phyloP scores from a whole-genome alignment of 768 basidiomycete species.

The Clitopilus hobsonii region DNA sequence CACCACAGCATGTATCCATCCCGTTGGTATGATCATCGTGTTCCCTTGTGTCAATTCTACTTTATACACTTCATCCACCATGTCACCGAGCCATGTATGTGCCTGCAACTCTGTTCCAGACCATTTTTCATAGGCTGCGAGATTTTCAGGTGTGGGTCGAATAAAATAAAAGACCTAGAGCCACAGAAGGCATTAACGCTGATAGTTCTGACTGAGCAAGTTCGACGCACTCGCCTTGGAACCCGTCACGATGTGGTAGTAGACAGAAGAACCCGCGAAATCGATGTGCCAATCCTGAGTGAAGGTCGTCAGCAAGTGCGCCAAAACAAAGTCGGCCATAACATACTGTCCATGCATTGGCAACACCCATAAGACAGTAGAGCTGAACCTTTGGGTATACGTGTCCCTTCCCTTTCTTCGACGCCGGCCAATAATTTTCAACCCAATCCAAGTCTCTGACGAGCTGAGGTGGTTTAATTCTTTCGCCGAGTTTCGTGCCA shows the following conservation, averaged over 20 bases:
- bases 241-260: slow-evolving; percentile 88
- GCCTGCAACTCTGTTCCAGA: slow-evolving; percentile 89
- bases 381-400: slow-evolving; percentile 90
- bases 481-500: slow-evolving; percentile 74
- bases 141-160: slow-evolving; percentile 78
- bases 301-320: slow-evolving; percentile 1
- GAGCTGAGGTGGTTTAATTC: slow-evolving; percentile 77
- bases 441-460: slow-evolving; percentile 96
- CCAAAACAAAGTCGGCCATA: neutral
- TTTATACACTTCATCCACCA: slow-evolving; percentile 88
- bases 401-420: slow-evolving; percentile 67
- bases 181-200: slow-evolving; percentile 3
- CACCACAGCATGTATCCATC: slow-evolving; percentile 98
- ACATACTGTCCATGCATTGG: slow-evolving; percentile 88
- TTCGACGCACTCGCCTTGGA: slow-evolving; percentile 79
- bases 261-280: slow-evolving; percentile 97
- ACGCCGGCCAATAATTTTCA: slow-evolving; percentile 88
- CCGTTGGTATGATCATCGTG: slow-evolving; percentile 92
- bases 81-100: slow-evolving; percentile 86
- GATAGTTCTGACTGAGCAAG: too few species aligned
- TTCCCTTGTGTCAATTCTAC: slow-evolving; percentile 74
- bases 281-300: slow-evolving; percentile 95
- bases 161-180: slow-evolving; percentile 93
- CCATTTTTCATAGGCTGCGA: slow-evolving; percentile 90
- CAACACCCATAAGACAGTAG: slow-evolving; percentile 96